Conservation (phyloP, 345 rosid genomes). For the Zanthoxylum bungeanum region DNA sequence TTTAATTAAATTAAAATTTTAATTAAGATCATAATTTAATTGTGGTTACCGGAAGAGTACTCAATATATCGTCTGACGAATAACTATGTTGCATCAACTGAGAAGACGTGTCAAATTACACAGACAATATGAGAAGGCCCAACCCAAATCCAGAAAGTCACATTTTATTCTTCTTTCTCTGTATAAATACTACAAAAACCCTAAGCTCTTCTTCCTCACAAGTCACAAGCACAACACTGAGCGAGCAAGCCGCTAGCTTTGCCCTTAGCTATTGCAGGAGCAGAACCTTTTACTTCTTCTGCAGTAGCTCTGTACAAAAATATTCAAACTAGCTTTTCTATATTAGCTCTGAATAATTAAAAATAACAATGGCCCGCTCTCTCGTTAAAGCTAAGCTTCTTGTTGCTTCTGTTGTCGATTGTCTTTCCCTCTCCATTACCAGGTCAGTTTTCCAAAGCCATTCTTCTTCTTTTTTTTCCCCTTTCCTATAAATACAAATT, state of each 20-base stretch:
- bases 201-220: not conserved
- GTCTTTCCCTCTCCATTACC: slow-evolving; percentile 18
- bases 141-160: not conserved
- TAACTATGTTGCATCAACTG: not conserved
- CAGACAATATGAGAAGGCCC: not conserved
- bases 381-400: slow-evolving; percentile 26
- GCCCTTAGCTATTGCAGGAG: slow-evolving; percentile 10
- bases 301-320: slow-evolving; percentile 6
- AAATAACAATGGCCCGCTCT: slow-evolving; percentile 36
- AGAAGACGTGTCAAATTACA: not conserved
- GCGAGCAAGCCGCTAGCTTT: slow-evolving; percentile 4
- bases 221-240: not conserved
- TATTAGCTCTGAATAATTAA: not conserved
- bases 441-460: slow-evolving; percentile 19
- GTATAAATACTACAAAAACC: not conserved
- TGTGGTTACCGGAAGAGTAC: no score
- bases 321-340: not conserved
- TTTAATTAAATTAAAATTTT: no score
- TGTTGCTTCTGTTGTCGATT: slow-evolving; percentile 19
- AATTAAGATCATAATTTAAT: no score
- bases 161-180: not conserved
- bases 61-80: no score
- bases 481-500: not conserved
- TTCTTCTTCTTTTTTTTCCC: not conserved
- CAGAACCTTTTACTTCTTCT: slow-evolving; percentile 12